Conservation (phyloP, 1,139 yeast species). For the Geotrichum australiense region DNA sequence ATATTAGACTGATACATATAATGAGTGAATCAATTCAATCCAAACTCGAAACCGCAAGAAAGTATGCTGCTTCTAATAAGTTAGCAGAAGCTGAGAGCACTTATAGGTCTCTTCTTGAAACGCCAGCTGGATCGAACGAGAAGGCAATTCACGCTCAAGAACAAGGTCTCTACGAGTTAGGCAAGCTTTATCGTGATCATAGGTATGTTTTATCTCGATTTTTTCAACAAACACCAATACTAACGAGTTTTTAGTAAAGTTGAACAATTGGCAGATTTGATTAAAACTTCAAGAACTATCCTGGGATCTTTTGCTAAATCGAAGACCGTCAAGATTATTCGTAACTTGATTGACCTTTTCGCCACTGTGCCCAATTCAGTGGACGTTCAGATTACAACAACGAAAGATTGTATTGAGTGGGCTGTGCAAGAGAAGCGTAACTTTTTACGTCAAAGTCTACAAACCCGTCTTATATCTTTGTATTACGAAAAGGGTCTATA, state of each 20-base stretch:
- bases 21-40: slow-evolving; percentile 19
- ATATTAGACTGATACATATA: neutral
- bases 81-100: slow-evolving; percentile 50
- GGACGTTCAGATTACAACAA: slow-evolving; percentile 66
- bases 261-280: slow-evolving; percentile 51
- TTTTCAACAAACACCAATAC: too few relatives aligned
- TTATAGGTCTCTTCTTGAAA: slow-evolving; percentile 41
- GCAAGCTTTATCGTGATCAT: slow-evolving; percentile 31
- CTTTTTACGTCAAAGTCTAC: slow-evolving; percentile 81
- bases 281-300: slow-evolving; percentile 61
- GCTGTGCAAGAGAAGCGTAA: slow-evolving; percentile 76
- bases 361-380: slow-evolving; percentile 61
- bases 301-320: slow-evolving; percentile 80
- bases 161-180: slow-evolving; percentile 33
- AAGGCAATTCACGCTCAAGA: slow-evolving; percentile 35
- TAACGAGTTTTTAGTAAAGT: slow-evolving; percentile 31
- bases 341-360: slow-evolving; percentile 63
- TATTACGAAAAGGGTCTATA: slow-evolving; percentile 59
- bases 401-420: slow-evolving; percentile 82
- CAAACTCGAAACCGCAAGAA: slow-evolving; percentile 47
- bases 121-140: slow-evolving; percentile 36
- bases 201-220: slow-evolving; percentile 17
- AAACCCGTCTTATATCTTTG: slow-evolving; percentile 72
- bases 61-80: slow-evolving; percentile 44
- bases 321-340: slow-evolving; percentile 80